Evolutionary conservation across 2,329 filamentous ascomycete genomes (phyloP), one percentile per base, ranked within the genome.

Genomic region (Fusarium virguliforme): DNA sequence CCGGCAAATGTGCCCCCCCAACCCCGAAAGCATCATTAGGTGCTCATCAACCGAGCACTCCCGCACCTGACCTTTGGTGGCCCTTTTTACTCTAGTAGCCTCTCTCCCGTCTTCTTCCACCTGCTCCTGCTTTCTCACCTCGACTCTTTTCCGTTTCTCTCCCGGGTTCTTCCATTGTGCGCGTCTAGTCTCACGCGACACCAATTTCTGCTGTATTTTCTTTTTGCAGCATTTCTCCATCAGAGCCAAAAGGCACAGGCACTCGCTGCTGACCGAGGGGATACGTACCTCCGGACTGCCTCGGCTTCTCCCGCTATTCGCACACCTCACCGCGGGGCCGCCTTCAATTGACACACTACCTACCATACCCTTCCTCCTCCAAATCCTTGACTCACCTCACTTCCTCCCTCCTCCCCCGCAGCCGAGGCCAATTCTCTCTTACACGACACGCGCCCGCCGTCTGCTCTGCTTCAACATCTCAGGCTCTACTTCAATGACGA

Each of bases 221-320:
- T 38, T 35, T 55, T 32, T 30, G 37, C 18, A 15, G 9, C 34
- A 22, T 18, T 48, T 26, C 38, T n/a, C 12, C n/a, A 65, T 66
- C 63, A 57, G 22, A 24, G 22, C 22, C 5, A 40, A 30, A 34
- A 55, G 40, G 63, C 40, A 50, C 38, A 59, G 41, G 41, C 64
- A 50, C 43, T 63, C 60, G 60, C 61, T 48, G 32, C 53, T 55
- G 34, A 59, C 58, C 53, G 64, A 68, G 46, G 38, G 53, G 41
- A 53, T 60, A 50, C 61, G 65, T 70, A 70, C 65, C 68, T 58
- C 60, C 64, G 59, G 62, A 54, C 71, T 74, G 70, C 75, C 75
- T 76, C 75, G 75, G 75, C 75, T 76, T 74, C 73, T 71, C 71
- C 68, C 71, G 69, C 70, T 70, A 72, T 70, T 70, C 48, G 62